phyloP scores from a whole-genome alignment of 176 grass and related monocot genomes.

The Oryza meyeriana region DNA sequence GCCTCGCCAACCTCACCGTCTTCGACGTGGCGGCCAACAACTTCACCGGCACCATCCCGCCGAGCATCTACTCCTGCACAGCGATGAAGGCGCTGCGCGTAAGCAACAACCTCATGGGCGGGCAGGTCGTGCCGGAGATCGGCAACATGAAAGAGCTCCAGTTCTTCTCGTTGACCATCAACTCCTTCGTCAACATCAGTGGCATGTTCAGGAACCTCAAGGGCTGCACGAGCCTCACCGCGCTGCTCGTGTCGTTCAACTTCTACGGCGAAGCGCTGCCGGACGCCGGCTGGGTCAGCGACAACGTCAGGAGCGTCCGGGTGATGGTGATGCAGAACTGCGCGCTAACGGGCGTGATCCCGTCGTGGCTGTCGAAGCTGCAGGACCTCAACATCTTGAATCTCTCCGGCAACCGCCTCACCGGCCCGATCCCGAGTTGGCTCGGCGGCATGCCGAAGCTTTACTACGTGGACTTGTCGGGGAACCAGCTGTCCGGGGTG shows the following conservation, averaged over 20 bases:
- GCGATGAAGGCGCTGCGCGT: constrained; percentile 37
- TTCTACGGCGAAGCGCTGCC: constrained; percentile 51
- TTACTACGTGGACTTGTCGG: constrained; percentile 49
- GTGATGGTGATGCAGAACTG: constrained; percentile 31
- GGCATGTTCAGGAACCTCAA: constrained; percentile 47
- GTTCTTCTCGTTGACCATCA: constrained; percentile 36
- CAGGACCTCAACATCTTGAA: constrained; percentile 31
- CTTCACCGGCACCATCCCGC: constrained; percentile 46
- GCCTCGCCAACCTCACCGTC: constrained; percentile 40
- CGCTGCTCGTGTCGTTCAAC: constrained; percentile 44
- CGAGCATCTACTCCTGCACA: constrained; percentile 43
- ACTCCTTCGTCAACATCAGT: constrained; percentile 44
- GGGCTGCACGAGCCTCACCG: constrained; percentile 16
- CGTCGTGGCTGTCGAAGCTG: constrained; percentile 45
- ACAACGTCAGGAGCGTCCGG: constrained; percentile 27
- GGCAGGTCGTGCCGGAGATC: constrained; percentile 34
- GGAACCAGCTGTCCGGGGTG: constrained; percentile 31
- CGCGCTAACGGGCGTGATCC: constrained; percentile 37
- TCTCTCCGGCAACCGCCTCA: constrained; percentile 41
- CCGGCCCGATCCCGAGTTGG: constrained; percentile 42
- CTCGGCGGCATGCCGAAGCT: constrained; percentile 40
- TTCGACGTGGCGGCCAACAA: constrained; percentile 43
- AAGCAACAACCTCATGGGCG: constrained; percentile 19
- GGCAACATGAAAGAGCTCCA: constrained; percentile 13
- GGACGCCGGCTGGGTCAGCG: constrained; percentile 40